These are phyloP conservation scores for Stephania japonica DNA, from an alignment of 164 flowering plant species.

Conservation along the genomic window DNA sequence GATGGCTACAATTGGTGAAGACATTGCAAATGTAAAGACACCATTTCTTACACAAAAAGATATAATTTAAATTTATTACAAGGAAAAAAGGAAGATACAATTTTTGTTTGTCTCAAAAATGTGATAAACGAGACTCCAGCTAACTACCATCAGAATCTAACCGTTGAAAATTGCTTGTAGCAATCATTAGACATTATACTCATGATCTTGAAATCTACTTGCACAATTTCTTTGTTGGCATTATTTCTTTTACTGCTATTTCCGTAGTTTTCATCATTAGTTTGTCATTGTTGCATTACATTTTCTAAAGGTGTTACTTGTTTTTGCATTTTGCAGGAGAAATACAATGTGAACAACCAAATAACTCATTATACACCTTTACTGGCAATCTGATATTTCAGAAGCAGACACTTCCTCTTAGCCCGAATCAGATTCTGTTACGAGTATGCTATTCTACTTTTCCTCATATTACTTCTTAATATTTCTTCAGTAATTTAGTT, in stretches of 20 bases:
- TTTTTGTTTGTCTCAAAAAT: neutral
- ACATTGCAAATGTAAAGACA: neutral
- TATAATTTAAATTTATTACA: too few relatives aligned
- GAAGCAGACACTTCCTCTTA: constrained; percentile 83
- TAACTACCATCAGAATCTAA: neutral
- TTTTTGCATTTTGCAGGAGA: constrained; percentile 62
- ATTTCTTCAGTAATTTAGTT: neutral
- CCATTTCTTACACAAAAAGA: too few relatives aligned
- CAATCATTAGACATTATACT: neutral
- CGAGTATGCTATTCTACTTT: constrained; percentile 44
- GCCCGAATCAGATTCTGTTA: constrained; percentile 81
- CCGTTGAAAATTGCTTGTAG: neutral
- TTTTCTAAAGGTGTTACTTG: constrained; percentile 3
- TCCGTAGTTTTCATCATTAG: neutral
- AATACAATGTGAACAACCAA: constrained; percentile 93
- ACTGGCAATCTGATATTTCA: constrained; percentile 80
- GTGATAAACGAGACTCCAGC: neutral
- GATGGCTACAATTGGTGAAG: neutral
- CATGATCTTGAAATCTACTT: neutral
- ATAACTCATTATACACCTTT: constrained; percentile 92
- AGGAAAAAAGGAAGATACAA: neutral
- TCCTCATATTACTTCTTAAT: neutral
- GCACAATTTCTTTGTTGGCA: neutral
- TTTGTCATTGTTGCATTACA: neutral
- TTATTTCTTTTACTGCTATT: neutral